Conservation (phyloP, 345 rosid species). For the Salix dunnii region DNA sequence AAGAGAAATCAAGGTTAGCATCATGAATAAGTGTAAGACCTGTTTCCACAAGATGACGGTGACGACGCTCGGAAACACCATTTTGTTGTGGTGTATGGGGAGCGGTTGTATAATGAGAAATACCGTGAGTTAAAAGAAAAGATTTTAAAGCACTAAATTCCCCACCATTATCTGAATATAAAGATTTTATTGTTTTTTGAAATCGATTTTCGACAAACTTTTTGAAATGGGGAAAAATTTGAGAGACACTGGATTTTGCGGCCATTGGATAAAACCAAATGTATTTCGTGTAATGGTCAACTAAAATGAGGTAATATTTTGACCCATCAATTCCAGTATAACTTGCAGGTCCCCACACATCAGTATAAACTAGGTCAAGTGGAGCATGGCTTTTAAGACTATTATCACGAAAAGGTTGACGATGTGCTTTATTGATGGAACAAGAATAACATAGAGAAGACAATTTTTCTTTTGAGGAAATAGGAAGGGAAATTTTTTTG, state of each 20-base stretch:
- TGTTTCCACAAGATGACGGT: not conserved
- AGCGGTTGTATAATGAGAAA: too few species aligned
- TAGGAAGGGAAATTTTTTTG: not conserved
- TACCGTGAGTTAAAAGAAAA: not conserved
- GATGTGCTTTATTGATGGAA: not conserved
- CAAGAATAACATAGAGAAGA: too few species aligned
- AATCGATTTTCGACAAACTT: too few species aligned
- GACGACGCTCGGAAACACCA: not conserved
- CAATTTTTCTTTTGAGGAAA: too few species aligned
- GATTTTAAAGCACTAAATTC: not conserved
- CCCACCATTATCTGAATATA: not conserved
- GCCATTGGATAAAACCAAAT: too few species aligned
- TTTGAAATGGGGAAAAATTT: not conserved
- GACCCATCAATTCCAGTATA: not conserved
- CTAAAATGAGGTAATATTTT: too few species aligned
- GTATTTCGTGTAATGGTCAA: too few species aligned
- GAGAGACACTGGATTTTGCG: not conserved
- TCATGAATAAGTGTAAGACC: not conserved
- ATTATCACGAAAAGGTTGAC: not conserved
- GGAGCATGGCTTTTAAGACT: not conserved
- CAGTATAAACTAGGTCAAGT: not conserved
- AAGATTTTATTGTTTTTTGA: not conserved
- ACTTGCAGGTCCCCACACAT: not conserved
- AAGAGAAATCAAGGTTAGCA: not conserved
- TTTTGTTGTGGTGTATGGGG: not conserved